Percentiles rank a stretch among this genome's conserved stretches.
phyloP scores from a whole-genome alignment of 345 rosid species.

The Psidium guajava region DNA sequence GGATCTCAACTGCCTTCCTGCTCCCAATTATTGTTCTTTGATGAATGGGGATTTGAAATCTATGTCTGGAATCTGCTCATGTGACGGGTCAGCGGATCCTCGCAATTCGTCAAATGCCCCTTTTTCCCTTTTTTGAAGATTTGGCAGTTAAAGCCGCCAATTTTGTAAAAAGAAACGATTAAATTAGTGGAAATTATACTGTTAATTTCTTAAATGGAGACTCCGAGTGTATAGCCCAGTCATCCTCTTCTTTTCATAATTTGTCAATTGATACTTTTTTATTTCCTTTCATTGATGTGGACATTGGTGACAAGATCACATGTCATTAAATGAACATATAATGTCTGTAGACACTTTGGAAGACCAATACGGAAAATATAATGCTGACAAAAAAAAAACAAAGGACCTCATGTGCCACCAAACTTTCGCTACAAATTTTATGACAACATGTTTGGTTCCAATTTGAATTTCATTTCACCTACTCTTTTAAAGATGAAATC shows the following conservation, averaged over 20 bases:
- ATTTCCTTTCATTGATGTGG: neutral
- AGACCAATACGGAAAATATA: neutral
- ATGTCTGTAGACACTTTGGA: neutral
- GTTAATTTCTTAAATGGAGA: neutral
- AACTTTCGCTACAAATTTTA: neutral
- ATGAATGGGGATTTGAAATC: neutral
- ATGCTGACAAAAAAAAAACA: too few species aligned
- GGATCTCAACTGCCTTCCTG: neutral
- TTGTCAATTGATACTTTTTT: neutral
- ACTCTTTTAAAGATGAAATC: neutral
- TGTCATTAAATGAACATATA: neutral
- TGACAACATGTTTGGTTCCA: neutral
- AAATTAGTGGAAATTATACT: neutral
- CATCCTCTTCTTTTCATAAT: neutral
- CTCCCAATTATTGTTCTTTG: neutral
- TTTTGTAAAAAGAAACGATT: neutral
- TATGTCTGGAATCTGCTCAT: neutral
- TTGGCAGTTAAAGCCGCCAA: neutral
- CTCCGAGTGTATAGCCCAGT: neutral
- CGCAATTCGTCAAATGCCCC: neutral
- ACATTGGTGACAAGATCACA: neutral
- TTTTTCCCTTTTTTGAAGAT: neutral
- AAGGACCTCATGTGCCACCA: neutral
- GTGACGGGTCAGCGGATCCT: neutral
- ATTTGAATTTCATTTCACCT: neutral